Evolutionary conservation across 2,329 filamentous ascomycete genomes (phyloP), one percentile per base, ranked within the genome.

Genomic region (Cladophialophora chaetospira): DNA sequence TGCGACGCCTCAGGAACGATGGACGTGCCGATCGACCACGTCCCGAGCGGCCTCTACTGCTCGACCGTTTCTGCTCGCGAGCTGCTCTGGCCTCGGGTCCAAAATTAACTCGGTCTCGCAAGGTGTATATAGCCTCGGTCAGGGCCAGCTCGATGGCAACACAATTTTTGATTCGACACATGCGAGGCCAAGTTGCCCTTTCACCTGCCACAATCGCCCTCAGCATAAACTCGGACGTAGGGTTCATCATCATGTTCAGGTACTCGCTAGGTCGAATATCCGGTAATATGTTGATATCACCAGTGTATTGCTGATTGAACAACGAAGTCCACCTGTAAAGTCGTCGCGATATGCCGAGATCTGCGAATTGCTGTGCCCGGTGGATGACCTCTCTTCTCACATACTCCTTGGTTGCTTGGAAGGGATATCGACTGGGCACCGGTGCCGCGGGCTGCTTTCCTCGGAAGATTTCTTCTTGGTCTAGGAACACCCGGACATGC

Each of bases 201-300:
- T 97, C 89, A 5, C 93, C 93, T 23, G 84, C 81, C 5, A 90
- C 75, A 66, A 88, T 88, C 6, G 89, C 87, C 44, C 88, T 82
- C 4, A 87, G 72, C 89, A 97, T 96, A 70, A 96, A 97, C 3
- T 92, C 89, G 0, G 85, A 76, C 0, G 88, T 91, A 1, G 93
- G 93, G 57, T 97, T 97, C 61, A 82, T 87, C 42, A 97, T 77
- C 23, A 97, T 85, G 6, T 83, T 82, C 0, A 88, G 87, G 19
- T 95, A 82, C 60, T 95, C 87, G 5, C 85, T 80, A 50, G 88
- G 84, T 3, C 82, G 82, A 56, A 96, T 87, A 52, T 91, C 85
- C 0, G 92, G 92, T 28, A 96, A 79, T 52, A 97, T 96, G 42
- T 91, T 97, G 69, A 97, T 96, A 71, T 97, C 92, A 5, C 93